phyloP scores from a whole-genome alignment of 208 protist species.

The Crithidia sp. region DNA sequence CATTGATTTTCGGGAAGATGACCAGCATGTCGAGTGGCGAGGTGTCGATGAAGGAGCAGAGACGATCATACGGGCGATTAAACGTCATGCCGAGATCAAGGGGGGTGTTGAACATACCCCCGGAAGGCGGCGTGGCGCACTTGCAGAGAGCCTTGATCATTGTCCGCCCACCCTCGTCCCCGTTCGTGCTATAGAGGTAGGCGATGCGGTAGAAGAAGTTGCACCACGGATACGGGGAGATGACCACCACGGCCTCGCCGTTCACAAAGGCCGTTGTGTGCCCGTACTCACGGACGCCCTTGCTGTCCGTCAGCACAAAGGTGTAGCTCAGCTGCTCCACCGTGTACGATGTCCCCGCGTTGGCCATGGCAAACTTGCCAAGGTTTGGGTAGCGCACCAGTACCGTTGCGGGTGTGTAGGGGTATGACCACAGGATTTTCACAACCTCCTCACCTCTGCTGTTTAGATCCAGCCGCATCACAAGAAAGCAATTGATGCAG shows the following conservation, averaged over 20 bases:
- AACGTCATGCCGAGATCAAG: slow-evolving; percentile 51
- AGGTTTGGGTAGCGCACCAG: slow-evolving; percentile 60
- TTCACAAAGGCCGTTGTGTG: slow-evolving; percentile 74
- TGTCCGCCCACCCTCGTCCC: slow-evolving; percentile 35
- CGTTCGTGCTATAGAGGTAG: slow-evolving; percentile 60
- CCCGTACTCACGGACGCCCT: slow-evolving; percentile 75
- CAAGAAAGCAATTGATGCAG: slow-evolving; percentile 59
- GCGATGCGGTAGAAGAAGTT: slow-evolving; percentile 79
- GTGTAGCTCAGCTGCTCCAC: slow-evolving; percentile 69
- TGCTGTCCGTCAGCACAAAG: slow-evolving; percentile 80
- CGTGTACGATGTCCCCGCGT: slow-evolving; percentile 54
- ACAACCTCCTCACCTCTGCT: slow-evolving; percentile 19
- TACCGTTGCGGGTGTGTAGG: slow-evolving; percentile 36
- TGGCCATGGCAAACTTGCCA: slow-evolving; percentile 63
- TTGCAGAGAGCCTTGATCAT: slow-evolving; percentile 58
- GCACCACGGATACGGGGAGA: slow-evolving; percentile 84
- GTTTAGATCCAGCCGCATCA: slow-evolving; percentile 40
- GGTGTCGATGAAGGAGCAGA: slow-evolving; percentile 86
- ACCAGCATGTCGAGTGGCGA: slow-evolving; percentile 64
- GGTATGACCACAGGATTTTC: slow-evolving; percentile 65
- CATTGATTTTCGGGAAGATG: slow-evolving; percentile 68
- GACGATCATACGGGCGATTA: slow-evolving; percentile 71
- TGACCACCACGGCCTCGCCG: slow-evolving; percentile 60
- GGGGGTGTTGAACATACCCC: slow-evolving; percentile 58
- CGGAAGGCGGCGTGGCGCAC: slow-evolving; percentile 66